Conservation (phyloP, 169 alveolate species). For the Plasmodium coatneyi region DNA sequence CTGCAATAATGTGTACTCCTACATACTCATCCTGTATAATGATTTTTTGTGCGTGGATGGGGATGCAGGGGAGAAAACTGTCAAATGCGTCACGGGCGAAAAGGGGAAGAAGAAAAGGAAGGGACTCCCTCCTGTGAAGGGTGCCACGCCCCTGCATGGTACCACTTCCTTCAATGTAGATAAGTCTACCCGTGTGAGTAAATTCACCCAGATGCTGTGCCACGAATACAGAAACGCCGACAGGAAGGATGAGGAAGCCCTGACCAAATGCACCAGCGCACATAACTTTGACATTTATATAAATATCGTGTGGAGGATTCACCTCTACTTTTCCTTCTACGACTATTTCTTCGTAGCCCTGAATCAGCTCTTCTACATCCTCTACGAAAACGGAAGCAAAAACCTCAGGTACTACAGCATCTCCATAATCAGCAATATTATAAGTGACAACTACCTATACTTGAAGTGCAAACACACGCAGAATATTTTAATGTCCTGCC, state of each 20-base stretch:
- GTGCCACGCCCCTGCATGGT: neutral
- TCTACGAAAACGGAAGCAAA: conserved; percentile 65
- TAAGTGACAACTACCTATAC: conserved; percentile 62
- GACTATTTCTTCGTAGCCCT: conserved; percentile 45
- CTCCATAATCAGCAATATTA: conserved; percentile 57
- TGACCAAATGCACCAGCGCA: neutral
- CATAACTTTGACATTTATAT: conserved; percentile 62
- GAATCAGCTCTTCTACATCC: conserved; percentile 49
- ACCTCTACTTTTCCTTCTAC: conserved; percentile 68
- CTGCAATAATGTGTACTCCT: conserved; percentile 9
- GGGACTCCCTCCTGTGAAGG: neutral
- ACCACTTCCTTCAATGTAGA: neutral
- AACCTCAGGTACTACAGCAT: conserved; percentile 71
- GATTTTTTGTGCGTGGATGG: conserved; percentile 1
- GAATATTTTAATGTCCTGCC: conserved; percentile 47
- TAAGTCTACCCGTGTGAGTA: neutral
- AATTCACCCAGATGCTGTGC: conserved; percentile 17
- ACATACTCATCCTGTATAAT: conserved; percentile 37
- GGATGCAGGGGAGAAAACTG: neutral
- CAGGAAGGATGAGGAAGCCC: conserved; percentile 7
- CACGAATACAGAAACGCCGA: conserved; percentile 51
- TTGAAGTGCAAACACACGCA: conserved; percentile 63
- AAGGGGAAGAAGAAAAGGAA: neutral
- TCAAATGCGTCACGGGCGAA: neutral
- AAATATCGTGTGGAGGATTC: conserved; percentile 37